These are phyloP conservation scores for Fusarium tricinctum DNA, from an alignment of 2,329 filamentous ascomycete species.

Conservation along the genomic window DNA sequence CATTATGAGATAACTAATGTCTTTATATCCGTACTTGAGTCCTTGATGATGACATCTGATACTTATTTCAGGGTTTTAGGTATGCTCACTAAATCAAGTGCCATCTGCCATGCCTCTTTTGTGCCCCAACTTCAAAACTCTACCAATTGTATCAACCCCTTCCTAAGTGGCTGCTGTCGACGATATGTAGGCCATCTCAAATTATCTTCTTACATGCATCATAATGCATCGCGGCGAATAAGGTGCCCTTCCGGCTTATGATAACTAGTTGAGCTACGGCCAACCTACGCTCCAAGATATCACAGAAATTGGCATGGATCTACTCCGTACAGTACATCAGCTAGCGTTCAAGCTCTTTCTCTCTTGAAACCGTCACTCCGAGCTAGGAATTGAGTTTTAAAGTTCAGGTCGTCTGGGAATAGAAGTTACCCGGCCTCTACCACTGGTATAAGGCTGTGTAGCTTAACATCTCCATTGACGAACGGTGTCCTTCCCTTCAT, in stretches of 20 bases:
- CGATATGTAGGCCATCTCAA: background rate
- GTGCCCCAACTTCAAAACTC: background rate
- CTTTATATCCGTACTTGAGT: background rate
- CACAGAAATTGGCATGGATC: background rate
- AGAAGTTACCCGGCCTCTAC: background rate
- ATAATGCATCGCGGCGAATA: background rate
- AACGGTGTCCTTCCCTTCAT: background rate
- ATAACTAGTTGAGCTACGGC: background rate
- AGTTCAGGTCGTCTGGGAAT: background rate
- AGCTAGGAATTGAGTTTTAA: slow-evolving; percentile 11
- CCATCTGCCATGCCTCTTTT: background rate
- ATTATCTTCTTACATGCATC: background rate
- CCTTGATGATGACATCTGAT: background rate
- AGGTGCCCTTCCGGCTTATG: background rate
- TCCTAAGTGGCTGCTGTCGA: background rate
- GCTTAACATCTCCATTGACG: background rate
- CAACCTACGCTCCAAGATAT: background rate
- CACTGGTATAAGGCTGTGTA: background rate
- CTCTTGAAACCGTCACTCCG: background rate
- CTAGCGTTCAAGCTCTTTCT: background rate
- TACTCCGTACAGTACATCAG: too few species aligned
- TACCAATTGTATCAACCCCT: background rate
- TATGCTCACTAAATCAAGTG: background rate
- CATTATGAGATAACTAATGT: background rate
- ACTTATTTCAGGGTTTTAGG: background rate